phyloP scores from a whole-genome alignment of 352 stramenopile genomes.

The Pythium phragmitis region DNA sequence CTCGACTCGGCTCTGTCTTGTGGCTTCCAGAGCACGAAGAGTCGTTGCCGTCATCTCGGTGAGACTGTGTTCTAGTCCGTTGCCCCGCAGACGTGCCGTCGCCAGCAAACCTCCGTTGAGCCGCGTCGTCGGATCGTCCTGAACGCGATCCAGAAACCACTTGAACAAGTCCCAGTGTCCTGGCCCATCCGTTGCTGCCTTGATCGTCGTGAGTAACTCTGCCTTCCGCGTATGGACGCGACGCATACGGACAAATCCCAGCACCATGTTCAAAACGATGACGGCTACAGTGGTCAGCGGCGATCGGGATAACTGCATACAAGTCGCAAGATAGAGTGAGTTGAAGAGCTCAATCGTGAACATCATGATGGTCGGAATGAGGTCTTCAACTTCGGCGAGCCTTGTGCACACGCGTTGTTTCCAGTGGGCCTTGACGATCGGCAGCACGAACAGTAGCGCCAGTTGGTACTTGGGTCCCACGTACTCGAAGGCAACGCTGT shows the following conservation, averaged over 20 bases:
- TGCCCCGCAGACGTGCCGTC: neutral
- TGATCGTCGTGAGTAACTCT: neutral
- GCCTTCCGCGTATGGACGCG: neutral
- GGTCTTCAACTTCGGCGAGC: slow-evolving; percentile 8
- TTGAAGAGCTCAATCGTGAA: slow-evolving; percentile 21
- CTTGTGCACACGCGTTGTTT: slow-evolving; percentile 9
- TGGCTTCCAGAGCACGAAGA: too few relatives aligned
- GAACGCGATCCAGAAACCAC: neutral
- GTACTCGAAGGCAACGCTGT: neutral
- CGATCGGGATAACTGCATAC: slow-evolving; percentile 10
- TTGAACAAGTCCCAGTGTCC: neutral
- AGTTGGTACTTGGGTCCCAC: slow-evolving; percentile 3
- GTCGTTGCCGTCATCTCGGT: too few relatives aligned
- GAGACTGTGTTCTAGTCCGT: neutral
- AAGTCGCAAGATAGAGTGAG: slow-evolving; percentile 13
- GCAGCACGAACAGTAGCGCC: neutral
- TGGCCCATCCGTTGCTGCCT: too few relatives aligned
- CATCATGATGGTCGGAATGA: slow-evolving; percentile 16
- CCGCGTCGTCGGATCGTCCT: neutral
- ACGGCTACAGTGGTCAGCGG: slow-evolving; percentile 6
- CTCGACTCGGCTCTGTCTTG: too few relatives aligned
- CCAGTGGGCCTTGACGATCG: slow-evolving; percentile 8
- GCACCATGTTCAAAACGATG: neutral
- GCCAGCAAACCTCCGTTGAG: neutral
- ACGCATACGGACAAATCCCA: neutral